A percentile compares a stretch with the other conserved stretches of the same genome.
Evolutionary conservation across 306 rosid species (phyloP).

Genomic region (cucumber (Cucumis sativus)): Cucumber_9930_V3 NC_026658.2:4623501-4624000

Average conservation of each 20-base stretch:
- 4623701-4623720: constrained; percentile 26
- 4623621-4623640: constrained; percentile 28
- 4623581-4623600: no score
- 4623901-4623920: constrained; percentile 19
- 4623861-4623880: constrained; percentile 8
- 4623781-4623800: constrained; percentile 18
- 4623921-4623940: constrained; percentile 25
- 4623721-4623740: constrained; percentile 25
- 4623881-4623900: constrained; percentile 18
- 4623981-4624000: no score
- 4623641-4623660: constrained; percentile 23
- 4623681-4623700: constrained; percentile 25
- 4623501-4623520: no score
- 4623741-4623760: constrained; percentile 19
- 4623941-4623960: constrained; percentile 25
- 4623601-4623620: constrained; percentile 13
- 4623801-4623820: constrained; percentile 17
- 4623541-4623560: no score
- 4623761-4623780: constrained; percentile 19
- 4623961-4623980: constrained; percentile 6
- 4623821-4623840: constrained; percentile 9
- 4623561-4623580: no score
- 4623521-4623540: no score
- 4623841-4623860: constrained; percentile 24
- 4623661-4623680: constrained; percentile 20